phyloP scores from a whole-genome alignment of 805 yeast species.

The Metschnikowia cubensis region DNA sequence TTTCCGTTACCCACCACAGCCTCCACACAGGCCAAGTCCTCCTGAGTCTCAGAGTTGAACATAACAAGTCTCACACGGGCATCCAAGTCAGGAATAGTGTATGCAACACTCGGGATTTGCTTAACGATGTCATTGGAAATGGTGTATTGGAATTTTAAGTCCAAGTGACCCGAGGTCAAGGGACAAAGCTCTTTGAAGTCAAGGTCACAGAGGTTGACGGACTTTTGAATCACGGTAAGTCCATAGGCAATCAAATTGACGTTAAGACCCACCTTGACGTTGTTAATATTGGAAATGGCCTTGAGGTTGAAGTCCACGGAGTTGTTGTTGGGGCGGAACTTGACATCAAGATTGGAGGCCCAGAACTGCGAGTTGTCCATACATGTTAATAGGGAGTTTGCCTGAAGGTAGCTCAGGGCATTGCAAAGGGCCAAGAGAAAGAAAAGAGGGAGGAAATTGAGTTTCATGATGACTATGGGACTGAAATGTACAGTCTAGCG shows the following conservation, averaged over 20 bases:
- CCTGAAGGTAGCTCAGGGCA: constrained; percentile 33
- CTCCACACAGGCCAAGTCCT: constrained; percentile 83
- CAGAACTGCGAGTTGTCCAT: constrained; percentile 86
- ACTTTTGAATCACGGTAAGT: constrained; percentile 51
- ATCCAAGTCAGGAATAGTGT: constrained; percentile 88
- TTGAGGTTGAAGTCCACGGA: constrained; percentile 64
- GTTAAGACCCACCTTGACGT: constrained; percentile 59
- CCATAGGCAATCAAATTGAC: constrained; percentile 78
- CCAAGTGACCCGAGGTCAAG: constrained; percentile 80
- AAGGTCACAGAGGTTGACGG: constrained; percentile 63
- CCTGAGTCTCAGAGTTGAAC: constrained; percentile 33
- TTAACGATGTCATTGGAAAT: constrained; percentile 40
- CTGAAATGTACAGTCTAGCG: too few relatives aligned
- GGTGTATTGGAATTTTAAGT: constrained; percentile 49
- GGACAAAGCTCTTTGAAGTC: constrained; percentile 61
- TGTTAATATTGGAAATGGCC: constrained; percentile 75
- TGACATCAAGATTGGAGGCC: constrained; percentile 77
- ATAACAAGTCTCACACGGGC: constrained; percentile 80
- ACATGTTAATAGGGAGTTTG: constrained; percentile 81
- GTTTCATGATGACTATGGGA: neutral
- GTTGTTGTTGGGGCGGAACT: constrained; percentile 60
- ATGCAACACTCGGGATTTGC: constrained; percentile 78
- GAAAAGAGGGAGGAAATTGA: neutral
- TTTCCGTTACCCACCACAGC: constrained; percentile 83
- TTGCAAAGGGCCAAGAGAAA: constrained; percentile 9